These are phyloP conservation scores for Penicillium janthinellum DNA, from an alignment of 2,329 filamentous ascomycete species.

Conservation along the genomic window DNA sequence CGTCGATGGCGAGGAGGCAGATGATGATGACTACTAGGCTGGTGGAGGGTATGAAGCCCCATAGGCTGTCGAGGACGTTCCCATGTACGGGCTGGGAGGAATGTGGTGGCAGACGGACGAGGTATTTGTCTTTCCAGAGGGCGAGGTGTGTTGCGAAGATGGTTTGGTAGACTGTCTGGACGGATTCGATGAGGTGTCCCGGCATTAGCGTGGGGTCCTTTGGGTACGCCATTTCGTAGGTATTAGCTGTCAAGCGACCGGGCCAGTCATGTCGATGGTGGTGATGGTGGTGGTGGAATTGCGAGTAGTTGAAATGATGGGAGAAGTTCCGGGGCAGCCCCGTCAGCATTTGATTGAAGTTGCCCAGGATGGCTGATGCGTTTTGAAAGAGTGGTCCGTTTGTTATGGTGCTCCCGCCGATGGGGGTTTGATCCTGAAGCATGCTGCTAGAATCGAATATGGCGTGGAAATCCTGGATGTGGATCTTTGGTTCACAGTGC, in stretches of 20 bases:
- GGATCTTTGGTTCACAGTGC: conserved; percentile 15
- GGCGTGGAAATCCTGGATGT: conserved; percentile 16
- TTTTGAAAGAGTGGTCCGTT: conserved; percentile 22
- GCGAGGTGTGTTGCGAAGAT: conserved; percentile 20
- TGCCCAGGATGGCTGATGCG: conserved; percentile 11
- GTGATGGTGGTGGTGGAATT: conserved; percentile 2
- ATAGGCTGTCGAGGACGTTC: conserved; percentile 11
- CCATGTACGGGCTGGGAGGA: neutral
- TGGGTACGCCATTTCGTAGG: conserved; percentile 12
- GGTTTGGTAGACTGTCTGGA: conserved; percentile 18
- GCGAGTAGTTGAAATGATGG: neutral
- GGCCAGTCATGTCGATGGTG: conserved; percentile 13
- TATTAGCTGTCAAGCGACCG: conserved; percentile 12
- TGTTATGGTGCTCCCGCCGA: conserved; percentile 10
- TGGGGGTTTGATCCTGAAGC: conserved; percentile 10
- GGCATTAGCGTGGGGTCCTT: neutral
- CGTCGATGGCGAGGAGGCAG: conserved; percentile 20
- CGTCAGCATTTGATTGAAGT: conserved; percentile 13
- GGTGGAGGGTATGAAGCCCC: conserved; percentile 18
- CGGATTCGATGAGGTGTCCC: conserved; percentile 5
- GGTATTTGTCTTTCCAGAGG: conserved; percentile 18
- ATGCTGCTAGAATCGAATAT: conserved; percentile 17
- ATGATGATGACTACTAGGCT: conserved; percentile 22
- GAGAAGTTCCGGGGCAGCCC: neutral
- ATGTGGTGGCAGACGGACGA: conserved; percentile 1